phyloP scores from a whole-genome alignment of 371 early-diverging fungal genomes.

The Lichtheimia hyalospora region DNA sequence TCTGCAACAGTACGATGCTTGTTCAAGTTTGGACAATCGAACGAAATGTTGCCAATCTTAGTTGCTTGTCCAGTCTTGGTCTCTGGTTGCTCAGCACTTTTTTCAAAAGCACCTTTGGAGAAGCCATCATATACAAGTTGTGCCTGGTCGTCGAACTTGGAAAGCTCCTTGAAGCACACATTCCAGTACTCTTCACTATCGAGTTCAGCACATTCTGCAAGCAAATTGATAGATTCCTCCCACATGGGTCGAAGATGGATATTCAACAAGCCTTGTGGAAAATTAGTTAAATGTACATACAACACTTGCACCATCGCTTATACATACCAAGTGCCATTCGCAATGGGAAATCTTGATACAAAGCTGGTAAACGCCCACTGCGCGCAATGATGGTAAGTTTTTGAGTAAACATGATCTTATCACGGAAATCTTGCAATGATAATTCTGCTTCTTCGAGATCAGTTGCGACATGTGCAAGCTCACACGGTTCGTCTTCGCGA shows the following conservation, averaged over 20 bases:
- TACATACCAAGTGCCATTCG: conserved; percentile 60
- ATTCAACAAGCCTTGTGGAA: conserved; percentile 53
- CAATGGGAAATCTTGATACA: conserved; percentile 64
- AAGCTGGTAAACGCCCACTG: conserved; percentile 59
- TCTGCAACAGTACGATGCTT: conserved; percentile 37
- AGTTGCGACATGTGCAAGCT: conserved; percentile 53
- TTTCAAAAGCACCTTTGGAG: conserved; percentile 26
- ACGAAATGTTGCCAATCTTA: conserved; percentile 55
- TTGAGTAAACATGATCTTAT: conserved; percentile 76
- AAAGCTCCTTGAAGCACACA: conserved; percentile 57
- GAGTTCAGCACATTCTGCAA: conserved; percentile 55
- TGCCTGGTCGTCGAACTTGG: conserved; percentile 59
- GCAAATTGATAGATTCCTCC: conserved; percentile 69
- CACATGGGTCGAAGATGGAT: conserved; percentile 85
- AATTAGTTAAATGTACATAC: neutral
- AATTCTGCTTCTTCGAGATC: conserved; percentile 66
- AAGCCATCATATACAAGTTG: conserved; percentile 58
- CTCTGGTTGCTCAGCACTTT: conserved; percentile 21
- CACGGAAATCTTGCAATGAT: conserved; percentile 69
- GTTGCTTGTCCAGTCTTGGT: conserved; percentile 29
- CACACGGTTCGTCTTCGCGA: conserved; percentile 30
- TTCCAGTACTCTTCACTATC: conserved; percentile 64
- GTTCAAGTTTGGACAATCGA: conserved; percentile 57
- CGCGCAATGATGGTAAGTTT: conserved; percentile 59
- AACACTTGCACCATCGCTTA: no score